Percentiles rank a stretch among this genome's conserved stretches.
Conservation (phyloP, 495 filamentous ascomycete species). For the Aspergillus incahuasiensis region DNA sequence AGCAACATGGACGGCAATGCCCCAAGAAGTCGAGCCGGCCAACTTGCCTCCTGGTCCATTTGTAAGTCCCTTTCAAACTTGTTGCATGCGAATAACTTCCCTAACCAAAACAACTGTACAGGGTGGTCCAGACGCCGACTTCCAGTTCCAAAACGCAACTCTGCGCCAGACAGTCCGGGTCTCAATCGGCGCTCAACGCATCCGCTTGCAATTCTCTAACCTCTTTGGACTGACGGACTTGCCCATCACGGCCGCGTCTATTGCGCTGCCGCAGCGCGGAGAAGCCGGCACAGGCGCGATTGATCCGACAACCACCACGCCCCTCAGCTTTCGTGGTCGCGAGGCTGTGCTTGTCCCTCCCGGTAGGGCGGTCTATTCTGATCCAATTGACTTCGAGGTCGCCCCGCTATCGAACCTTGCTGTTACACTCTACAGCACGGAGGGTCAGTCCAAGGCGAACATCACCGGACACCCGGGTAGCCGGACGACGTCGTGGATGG, state of each 20-base stretch:
- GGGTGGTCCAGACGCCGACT: background rate
- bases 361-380: constrained; percentile 56
- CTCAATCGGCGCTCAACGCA: constrained; percentile 45
- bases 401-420: constrained; percentile 46
- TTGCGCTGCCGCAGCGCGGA: constrained; percentile 50
- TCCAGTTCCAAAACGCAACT: constrained; percentile 50
- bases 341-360: constrained; percentile 50
- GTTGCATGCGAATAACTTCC: too few relatives aligned
- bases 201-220: constrained; percentile 65
- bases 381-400: constrained; percentile 55
- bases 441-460: constrained; percentile 50
- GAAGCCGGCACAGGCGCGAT: constrained; percentile 50
- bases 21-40: constrained; percentile 57
- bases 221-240: constrained; percentile 59
- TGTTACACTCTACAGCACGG: constrained; percentile 54
- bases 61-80: constrained; percentile 31
- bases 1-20: constrained; percentile 62
- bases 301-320: constrained; percentile 42
- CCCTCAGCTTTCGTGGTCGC: constrained; percentile 54
- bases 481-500: constrained; percentile 58
- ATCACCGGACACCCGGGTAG: constrained; percentile 67
- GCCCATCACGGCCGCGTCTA: constrained; percentile 53
- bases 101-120: background rate
- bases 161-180: constrained; percentile 64
- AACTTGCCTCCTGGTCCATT: constrained; percentile 59